Conservation (phyloP, 2,329 filamentous ascomycete genomes). For the Pestalotiopsis sp. region DNA sequence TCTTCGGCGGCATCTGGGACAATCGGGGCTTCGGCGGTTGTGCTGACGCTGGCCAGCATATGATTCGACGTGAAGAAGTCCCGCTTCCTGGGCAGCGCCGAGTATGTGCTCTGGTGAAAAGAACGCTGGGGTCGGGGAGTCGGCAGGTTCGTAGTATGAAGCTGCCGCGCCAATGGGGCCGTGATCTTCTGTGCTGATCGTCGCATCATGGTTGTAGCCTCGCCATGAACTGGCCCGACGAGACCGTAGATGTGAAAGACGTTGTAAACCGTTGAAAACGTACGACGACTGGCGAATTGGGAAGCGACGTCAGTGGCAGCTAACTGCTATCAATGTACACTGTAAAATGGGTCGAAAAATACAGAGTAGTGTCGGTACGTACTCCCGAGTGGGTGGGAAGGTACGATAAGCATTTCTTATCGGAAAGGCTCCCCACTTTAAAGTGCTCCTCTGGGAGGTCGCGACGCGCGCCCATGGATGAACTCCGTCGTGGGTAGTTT, state of each 20-base stretch:
- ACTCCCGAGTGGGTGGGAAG: not conserved
- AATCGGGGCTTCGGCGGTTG: constrained; percentile 23
- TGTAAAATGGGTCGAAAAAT: not conserved
- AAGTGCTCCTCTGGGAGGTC: not conserved
- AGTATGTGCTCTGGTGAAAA: constrained; percentile 50
- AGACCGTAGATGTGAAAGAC: not conserved
- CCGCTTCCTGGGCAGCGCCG: constrained; percentile 54
- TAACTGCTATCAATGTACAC: too few species aligned
- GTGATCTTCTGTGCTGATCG: constrained; percentile 27
- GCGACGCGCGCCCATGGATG: not conserved
- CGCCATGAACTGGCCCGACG: constrained; percentile 23
- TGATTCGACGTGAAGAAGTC: constrained; percentile 70
- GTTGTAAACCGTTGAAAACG: not conserved
- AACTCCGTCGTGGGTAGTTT: too few species aligned
- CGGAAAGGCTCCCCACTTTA: not conserved
- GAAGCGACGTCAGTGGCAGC: not conserved
- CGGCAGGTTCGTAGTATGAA: constrained; percentile 30
- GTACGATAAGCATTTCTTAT: not conserved
- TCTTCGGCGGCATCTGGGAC: constrained; percentile 17
- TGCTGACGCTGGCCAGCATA: constrained; percentile 47
- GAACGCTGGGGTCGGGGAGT: constrained; percentile 33
- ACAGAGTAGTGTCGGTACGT: not conserved
- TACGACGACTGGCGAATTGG: not conserved
- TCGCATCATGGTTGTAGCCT: constrained; percentile 27
- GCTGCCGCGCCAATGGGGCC: constrained; percentile 23